These are phyloP conservation scores for Hydrangea macrophylla DNA, from an alignment of 148 eudicot species.

Conservation along the genomic window DNA sequence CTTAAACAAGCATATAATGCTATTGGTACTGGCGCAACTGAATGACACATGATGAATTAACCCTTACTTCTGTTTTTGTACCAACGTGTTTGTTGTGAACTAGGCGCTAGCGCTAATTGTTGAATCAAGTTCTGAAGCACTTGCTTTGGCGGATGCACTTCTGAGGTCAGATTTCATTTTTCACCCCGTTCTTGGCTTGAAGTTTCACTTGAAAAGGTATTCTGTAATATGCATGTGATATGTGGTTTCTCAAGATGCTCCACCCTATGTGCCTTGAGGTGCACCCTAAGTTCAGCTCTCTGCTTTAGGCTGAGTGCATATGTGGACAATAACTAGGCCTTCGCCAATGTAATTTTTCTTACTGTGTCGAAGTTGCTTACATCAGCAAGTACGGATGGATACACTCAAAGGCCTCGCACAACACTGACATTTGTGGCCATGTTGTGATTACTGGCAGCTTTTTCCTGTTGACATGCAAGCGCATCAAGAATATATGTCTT, in stretches of 20 bases:
- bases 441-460: neutral
- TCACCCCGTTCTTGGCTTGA: neutral
- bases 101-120: constrained; percentile 85
- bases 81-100: constrained; percentile 11
- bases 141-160: constrained; percentile 69
- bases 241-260: neutral
- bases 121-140: constrained; percentile 80
- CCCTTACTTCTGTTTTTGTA: neutral
- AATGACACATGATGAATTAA: constrained; percentile 8
- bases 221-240: neutral
- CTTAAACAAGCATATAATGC: constrained; percentile 10
- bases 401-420: neutral
- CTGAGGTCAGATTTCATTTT: constrained; percentile 52
- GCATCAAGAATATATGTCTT: constrained; percentile 3
- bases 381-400: neutral
- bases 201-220: neutral
- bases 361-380: neutral
- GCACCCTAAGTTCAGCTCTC: neutral
- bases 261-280: neutral
- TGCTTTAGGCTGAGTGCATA: neutral
- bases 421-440: neutral
- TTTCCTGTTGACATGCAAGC: neutral
- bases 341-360: neutral
- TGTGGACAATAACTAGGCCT: neutral
- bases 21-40: neutral